Evolutionary conservation across 2,329 filamentous ascomycete species (phyloP).

Genomic region (Diaporthe eres): DNA sequence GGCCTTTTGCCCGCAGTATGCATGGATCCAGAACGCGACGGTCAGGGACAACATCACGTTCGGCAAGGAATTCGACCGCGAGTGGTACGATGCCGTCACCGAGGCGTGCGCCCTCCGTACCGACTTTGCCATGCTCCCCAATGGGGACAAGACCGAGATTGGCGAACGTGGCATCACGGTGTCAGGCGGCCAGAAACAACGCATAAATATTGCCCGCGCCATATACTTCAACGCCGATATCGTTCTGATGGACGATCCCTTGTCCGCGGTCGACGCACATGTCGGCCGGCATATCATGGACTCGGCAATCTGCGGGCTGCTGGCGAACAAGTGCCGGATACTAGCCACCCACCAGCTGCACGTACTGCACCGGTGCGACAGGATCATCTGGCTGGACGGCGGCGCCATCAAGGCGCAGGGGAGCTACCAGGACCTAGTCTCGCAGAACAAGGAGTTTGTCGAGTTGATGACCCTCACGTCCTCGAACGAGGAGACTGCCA

Average conservation of each 20-base stretch:
- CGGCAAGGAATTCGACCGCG: slow-evolving; percentile 80
- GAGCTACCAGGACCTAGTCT: slow-evolving; percentile 76
- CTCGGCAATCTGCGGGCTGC: slow-evolving; percentile 76
- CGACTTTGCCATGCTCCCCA: slow-evolving; percentile 92
- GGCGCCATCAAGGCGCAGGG: slow-evolving; percentile 73
- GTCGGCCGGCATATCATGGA: slow-evolving; percentile 69
- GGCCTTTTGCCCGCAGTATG: slow-evolving; percentile 95
- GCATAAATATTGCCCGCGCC: slow-evolving; percentile 90
- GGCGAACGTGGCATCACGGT: slow-evolving; percentile 96
- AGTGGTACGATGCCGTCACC: slow-evolving; percentile 88
- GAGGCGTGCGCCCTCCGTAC: slow-evolving; percentile 86
- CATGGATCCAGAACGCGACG: slow-evolving; percentile 96
- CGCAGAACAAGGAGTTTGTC: slow-evolving; percentile 76
- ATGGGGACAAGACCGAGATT: slow-evolving; percentile 91
- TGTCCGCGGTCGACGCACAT: slow-evolving; percentile 53
- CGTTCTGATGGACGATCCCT: slow-evolving; percentile 51
- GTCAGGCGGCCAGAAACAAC: slow-evolving; percentile 94
- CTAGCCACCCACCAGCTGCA: slow-evolving; percentile 79
- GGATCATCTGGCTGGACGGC: slow-evolving; percentile 76
- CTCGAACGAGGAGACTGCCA: not conserved
- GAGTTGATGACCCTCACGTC: slow-evolving; percentile 85
- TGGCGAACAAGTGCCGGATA: slow-evolving; percentile 75
- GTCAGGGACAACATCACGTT: slow-evolving; percentile 93
- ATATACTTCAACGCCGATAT: slow-evolving; percentile 54
- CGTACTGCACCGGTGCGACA: slow-evolving; percentile 74